phyloP scores from a whole-genome alignment of 768 basidiomycete species.

The Lactifluus hygrophoroides region DNA sequence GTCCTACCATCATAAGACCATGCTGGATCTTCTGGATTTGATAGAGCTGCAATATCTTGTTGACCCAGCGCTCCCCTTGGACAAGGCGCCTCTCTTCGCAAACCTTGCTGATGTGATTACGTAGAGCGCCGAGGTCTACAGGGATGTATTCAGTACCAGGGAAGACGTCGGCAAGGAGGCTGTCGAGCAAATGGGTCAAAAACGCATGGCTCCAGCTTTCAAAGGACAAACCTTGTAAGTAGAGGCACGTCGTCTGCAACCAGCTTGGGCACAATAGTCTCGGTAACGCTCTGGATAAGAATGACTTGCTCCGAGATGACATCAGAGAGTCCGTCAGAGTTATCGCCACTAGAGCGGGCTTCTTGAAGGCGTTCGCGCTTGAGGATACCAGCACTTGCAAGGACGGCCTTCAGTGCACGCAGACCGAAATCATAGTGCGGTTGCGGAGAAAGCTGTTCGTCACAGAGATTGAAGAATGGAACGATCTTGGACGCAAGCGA shows the following conservation, averaged over 20 bases:
- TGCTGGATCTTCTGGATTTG: slow-evolving; percentile 99
- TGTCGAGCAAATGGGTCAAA: slow-evolving; percentile 27
- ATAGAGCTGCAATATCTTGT: slow-evolving; percentile 94
- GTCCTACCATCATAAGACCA: slow-evolving; percentile 99
- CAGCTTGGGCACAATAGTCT: slow-evolving; percentile 96
- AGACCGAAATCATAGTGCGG: slow-evolving; percentile 99
- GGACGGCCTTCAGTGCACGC: slow-evolving; percentile 92
- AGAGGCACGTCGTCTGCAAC: slow-evolving; percentile 96
- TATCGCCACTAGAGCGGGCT: slow-evolving; percentile 30
- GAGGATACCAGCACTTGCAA: slow-evolving; percentile 94
- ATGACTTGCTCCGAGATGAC: slow-evolving; percentile 86
- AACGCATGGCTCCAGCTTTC: neutral
- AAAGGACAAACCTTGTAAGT: slow-evolving; percentile 61
- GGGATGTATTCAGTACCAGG: slow-evolving; percentile 90
- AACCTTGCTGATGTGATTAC: slow-evolving; percentile 78
- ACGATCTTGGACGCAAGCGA: slow-evolving; percentile 97
- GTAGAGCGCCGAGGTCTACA: slow-evolving; percentile 78
- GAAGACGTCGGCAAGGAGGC: slow-evolving; percentile 93
- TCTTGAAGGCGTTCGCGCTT: slow-evolving; percentile 80
- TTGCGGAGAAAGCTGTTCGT: slow-evolving; percentile 93
- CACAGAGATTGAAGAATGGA: slow-evolving; percentile 98
- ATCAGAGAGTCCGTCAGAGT: slow-evolving; percentile 55
- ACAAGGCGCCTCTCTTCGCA: slow-evolving; percentile 83
- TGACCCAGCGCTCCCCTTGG: slow-evolving; percentile 81
- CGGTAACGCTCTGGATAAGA: slow-evolving; percentile 94